Evolutionary conservation across 2,329 filamentous ascomycete genomes (phyloP), one percentile per base, ranked within the genome.

Genomic region (Fusarium cyanostomum): DNA sequence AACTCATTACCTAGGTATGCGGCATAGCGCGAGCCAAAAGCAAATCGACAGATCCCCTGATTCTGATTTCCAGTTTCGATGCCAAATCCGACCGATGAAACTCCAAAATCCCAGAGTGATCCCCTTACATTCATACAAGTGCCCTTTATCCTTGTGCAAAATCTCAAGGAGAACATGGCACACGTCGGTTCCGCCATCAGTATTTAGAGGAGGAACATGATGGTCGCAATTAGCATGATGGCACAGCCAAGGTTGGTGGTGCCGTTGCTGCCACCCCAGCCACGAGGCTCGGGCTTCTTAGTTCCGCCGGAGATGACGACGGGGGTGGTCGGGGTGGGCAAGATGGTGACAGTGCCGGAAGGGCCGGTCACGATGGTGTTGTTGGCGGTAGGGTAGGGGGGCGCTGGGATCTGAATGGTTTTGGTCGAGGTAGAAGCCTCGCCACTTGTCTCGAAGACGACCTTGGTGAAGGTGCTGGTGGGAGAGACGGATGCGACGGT

Each of bases 191-290:
- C 27, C 27, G 9, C 26, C 28, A 6, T 43, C 11, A 10, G 24
- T 13, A 21, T 43, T 71, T 72, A 80, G 51, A 78, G 58, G 41
- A 74, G 55, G 34, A 76, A 71, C 69, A 75, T 72, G 45, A 77
- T 61, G 41, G 67, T 67, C 11, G 73, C 74, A 33, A 77, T 56
- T 49, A 79, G 64, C 73, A 80, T 73, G 62, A 79, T 64, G 33
- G 72, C 64, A 59, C 74, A 77, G 35, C 73, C 71, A 24, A 78
- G 67, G 52, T 74, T 73, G 57, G 74, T 71, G 16, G 69, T 70
- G 55, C 71, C 69, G 46, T 69, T 75, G 52, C 65, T 64, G 21
- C 62, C 62, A 6, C 70, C 71, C 54, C 71, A 73, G 28, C 70
- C 71, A 35, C 66, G 65, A 30, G 71, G 74, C 54, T 73, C 69